Evolutionary conservation across 1,139 yeast species (phyloP).

Genomic region (Geotrichum aggregatum): DNA sequence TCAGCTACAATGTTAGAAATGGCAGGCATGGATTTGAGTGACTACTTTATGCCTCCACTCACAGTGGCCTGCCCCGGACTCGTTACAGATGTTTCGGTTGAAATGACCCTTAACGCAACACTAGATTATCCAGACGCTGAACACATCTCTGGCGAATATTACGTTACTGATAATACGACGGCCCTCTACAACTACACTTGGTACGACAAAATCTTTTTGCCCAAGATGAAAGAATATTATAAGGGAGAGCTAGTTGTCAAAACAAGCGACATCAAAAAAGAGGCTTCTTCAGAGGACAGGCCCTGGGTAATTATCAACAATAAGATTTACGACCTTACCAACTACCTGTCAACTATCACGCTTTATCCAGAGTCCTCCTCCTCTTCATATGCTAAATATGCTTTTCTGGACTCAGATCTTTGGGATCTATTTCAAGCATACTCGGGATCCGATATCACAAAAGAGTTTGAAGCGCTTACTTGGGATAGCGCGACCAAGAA

Average conservation of each 20-base stretch:
- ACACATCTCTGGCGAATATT: conserved; percentile 37
- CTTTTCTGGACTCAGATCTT: conserved; percentile 37
- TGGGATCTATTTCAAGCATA: conserved; percentile 31
- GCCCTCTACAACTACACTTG: conserved; percentile 38
- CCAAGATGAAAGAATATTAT: conserved; percentile 36
- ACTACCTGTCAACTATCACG: conserved; percentile 36
- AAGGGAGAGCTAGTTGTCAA: conserved; percentile 42
- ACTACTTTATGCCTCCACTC: conserved; percentile 43
- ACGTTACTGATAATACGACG: conserved; percentile 29
- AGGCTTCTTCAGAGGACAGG: conserved; percentile 26
- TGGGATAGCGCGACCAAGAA: conserved; percentile 31
- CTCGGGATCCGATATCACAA: conserved; percentile 39
- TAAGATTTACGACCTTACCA: conserved; percentile 40
- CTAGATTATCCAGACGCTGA: conserved; percentile 32
- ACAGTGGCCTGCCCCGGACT: conserved; percentile 41
- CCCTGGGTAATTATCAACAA: conserved; percentile 37
- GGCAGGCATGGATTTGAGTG: conserved; percentile 41
- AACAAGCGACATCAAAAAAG: conserved; percentile 27
- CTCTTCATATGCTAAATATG: conserved; percentile 30
- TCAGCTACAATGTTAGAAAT: conserved; percentile 36
- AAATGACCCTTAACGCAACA: conserved; percentile 35
- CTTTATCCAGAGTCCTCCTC: conserved; percentile 25
- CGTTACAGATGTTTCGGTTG: conserved; percentile 35
- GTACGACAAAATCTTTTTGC: conserved; percentile 39
- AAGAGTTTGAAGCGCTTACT: conserved; percentile 33